phyloP scores from a whole-genome alignment of 2,329 filamentous ascomycete species.

The Alternaria panax region DNA sequence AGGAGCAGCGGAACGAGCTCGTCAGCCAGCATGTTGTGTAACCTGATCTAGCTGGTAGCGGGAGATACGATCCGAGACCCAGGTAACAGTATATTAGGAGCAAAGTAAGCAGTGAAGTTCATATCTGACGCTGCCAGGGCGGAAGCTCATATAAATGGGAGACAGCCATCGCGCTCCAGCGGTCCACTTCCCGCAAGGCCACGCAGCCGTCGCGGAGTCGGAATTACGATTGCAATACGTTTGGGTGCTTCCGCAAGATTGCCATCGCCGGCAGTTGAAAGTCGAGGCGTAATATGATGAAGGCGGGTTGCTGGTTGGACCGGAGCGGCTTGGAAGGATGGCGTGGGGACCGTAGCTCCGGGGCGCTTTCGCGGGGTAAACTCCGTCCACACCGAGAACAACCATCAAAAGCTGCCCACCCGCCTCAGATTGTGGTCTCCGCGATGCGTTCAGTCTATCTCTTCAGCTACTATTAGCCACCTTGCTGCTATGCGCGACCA shows the following conservation, averaged over 20 bases:
- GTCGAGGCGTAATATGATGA: slow-evolving; percentile 15
- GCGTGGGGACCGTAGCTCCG: slow-evolving; percentile 18
- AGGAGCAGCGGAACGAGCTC: slow-evolving; percentile 44
- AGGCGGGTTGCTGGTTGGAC: slow-evolving; percentile 22
- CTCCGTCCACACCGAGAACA: slow-evolving; percentile 8
- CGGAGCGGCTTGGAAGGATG: slow-evolving; percentile 13
- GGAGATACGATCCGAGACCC: slow-evolving; percentile 17
- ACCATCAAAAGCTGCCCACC: slow-evolving; percentile 9
- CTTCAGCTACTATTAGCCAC: not conserved
- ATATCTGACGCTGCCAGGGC: slow-evolving; percentile 11
- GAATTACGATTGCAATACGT: slow-evolving; percentile 10
- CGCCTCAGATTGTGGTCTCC: slow-evolving; percentile 11
- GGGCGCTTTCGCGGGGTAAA: slow-evolving; percentile 18
- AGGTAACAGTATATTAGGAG: slow-evolving; percentile 7
- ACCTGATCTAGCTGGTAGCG: slow-evolving; percentile 2
- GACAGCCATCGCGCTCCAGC: slow-evolving; percentile 6
- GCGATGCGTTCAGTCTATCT: slow-evolving; percentile 7
- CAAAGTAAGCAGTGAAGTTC: slow-evolving; percentile 10
- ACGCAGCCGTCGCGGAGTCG: slow-evolving; percentile 6
- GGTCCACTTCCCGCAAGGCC: not conserved
- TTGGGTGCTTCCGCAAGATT: slow-evolving; percentile 13
- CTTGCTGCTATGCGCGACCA: not conserved
- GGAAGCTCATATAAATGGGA: slow-evolving; percentile 16
- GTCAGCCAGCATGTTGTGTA: slow-evolving; percentile 46
- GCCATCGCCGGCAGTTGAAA: slow-evolving; percentile 27